These are phyloP conservation scores for Parathielavia appendiculata DNA, from an alignment of 495 filamentous ascomycete species.

Conservation along the genomic window DNA sequence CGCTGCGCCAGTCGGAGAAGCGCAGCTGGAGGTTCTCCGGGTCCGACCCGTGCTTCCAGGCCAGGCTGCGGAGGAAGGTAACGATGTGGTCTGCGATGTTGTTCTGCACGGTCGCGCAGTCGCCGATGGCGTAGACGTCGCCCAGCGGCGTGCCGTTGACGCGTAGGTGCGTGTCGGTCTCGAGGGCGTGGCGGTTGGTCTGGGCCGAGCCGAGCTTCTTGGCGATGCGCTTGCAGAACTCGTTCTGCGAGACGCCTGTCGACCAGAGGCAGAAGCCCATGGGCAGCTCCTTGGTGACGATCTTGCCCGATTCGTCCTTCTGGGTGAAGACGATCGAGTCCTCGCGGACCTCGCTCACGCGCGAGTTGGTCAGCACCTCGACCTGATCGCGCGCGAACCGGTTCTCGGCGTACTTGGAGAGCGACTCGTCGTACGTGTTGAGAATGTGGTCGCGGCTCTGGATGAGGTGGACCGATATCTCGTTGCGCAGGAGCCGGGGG, in stretches of 20 bases:
- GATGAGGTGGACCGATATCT: conserved; percentile 96
- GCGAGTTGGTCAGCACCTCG: conserved; percentile 82
- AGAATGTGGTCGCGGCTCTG: conserved; percentile 91
- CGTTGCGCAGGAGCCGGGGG: conserved; percentile 84
- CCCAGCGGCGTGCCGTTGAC: conserved; percentile 87
- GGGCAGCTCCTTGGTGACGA: conserved; percentile 83
- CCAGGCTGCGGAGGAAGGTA: conserved; percentile 79
- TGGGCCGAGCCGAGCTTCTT: conserved; percentile 66
- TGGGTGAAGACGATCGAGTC: conserved; percentile 88
- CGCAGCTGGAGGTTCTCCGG: conserved; percentile 76
- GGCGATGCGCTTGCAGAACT: conserved; percentile 69
- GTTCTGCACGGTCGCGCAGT: conserved; percentile 95
- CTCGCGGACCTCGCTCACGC: conserved; percentile 79
- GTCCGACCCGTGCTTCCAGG: conserved; percentile 87
- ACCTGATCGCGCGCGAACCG: conserved; percentile 87
- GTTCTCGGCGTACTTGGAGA: conserved; percentile 87
- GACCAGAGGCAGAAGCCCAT: conserved; percentile 98
- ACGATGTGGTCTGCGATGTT: conserved; percentile 85
- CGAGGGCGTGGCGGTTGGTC: conserved; percentile 84
- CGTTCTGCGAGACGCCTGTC: conserved; percentile 86
- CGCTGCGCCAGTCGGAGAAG: conserved; percentile 80
- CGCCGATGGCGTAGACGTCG: conserved; percentile 96
- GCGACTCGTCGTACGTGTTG: conserved; percentile 95
- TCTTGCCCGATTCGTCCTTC: conserved; percentile 62
- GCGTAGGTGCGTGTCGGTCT: conserved; percentile 92